Conservation (phyloP, 108 stramenopile genomes). For the Nitzschia sp. region DNA sequence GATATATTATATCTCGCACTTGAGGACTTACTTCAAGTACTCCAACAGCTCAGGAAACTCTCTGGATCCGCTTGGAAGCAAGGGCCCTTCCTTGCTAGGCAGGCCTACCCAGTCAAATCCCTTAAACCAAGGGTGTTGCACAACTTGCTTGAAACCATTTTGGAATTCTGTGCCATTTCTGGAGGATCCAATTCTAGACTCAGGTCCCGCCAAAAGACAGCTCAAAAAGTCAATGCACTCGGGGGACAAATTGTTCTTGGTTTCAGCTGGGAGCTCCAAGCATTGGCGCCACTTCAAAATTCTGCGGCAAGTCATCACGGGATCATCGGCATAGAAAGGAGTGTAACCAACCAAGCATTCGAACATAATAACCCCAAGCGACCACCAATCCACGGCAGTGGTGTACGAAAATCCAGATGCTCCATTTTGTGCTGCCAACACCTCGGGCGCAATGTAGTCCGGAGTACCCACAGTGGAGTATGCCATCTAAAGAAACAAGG, state of each 20-base stretch:
- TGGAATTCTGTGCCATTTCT: constrained; percentile 76
- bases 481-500: constrained; percentile 60
- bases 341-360: constrained; percentile 99
- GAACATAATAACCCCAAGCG: constrained; percentile 99
- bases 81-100: constrained; percentile 67
- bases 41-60: constrained; percentile 81
- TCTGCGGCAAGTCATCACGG: constrained; percentile 96
- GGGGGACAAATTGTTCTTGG: constrained; percentile 65
- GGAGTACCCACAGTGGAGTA: constrained; percentile 99
- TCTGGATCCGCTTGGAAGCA: constrained; percentile 75
- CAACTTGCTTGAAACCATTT: constrained; percentile 84
- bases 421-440: constrained; percentile 91
- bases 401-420: constrained; percentile 93
- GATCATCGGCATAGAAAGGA: constrained; percentile 99
- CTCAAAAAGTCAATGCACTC: constrained; percentile 90
- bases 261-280: constrained; percentile 84
- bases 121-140: constrained; percentile 88
- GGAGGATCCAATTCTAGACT: constrained; percentile 80
- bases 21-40: constrained; percentile 73
- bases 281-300: constrained; percentile 89
- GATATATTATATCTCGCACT: neutral
- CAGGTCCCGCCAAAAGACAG: constrained; percentile 82
- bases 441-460: constrained; percentile 99
- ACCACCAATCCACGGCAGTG: constrained; percentile 99
- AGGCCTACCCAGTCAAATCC: constrained; percentile 86